phyloP scores from a whole-genome alignment of 2,329 filamentous ascomycete genomes.

The Pyricularia sp. region DNA sequence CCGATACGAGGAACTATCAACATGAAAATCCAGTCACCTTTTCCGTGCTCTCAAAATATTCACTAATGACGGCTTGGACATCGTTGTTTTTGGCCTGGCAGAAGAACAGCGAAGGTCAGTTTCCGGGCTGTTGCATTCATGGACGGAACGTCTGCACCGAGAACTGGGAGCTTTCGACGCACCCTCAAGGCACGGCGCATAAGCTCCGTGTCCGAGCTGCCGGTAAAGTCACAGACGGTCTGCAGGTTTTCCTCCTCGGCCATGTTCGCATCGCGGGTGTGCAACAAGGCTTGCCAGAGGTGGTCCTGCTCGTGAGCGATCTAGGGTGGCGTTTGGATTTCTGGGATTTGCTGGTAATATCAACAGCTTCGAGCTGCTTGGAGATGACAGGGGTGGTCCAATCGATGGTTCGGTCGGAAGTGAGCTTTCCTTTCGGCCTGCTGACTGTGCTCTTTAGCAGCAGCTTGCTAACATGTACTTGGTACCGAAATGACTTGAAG shows the following conservation, averaged over 20 bases:
- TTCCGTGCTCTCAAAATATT: constrained; percentile 36
- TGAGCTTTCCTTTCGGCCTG: neutral
- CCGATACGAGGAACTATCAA: neutral
- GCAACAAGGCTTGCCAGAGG: neutral
- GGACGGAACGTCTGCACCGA: neutral
- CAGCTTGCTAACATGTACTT: neutral
- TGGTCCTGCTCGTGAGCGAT: neutral
- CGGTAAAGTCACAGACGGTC: constrained; percentile 28
- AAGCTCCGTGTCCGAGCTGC: constrained; percentile 23
- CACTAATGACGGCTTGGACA: constrained; percentile 33
- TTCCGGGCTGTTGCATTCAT: neutral
- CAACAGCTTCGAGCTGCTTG: neutral
- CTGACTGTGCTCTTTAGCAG: neutral
- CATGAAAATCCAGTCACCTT: constrained; percentile 19
- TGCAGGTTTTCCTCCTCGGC: constrained; percentile 21
- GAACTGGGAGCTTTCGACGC: neutral
- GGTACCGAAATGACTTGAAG: neutral
- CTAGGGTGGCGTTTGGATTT: neutral
- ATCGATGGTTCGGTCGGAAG: neutral
- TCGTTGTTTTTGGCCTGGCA: constrained; percentile 30
- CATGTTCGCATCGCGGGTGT: constrained; percentile 10
- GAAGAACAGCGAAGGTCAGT: neutral
- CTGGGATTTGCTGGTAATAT: neutral
- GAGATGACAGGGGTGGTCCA: neutral
- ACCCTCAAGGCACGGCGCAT: constrained; percentile 27